Percentiles rank a stretch among this genome's conserved stretches.
These are phyloP conservation scores for Tuber brumale DNA, from an alignment of 495 filamentous ascomycete genomes.

Conservation along the genomic window DNA sequence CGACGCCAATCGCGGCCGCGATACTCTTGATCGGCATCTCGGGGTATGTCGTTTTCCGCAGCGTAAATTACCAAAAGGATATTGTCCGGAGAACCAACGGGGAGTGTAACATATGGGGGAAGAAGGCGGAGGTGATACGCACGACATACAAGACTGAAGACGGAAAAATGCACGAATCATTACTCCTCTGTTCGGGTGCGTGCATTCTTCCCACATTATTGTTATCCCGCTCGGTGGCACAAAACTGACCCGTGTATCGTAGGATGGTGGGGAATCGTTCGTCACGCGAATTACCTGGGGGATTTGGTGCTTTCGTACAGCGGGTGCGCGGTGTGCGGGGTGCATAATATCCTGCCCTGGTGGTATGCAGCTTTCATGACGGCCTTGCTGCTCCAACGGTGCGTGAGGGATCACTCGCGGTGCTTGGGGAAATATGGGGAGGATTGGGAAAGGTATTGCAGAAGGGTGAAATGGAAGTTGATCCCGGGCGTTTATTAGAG, in stretches of 20 bases:
- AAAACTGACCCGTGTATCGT: conserved; percentile 8
- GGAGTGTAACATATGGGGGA: conserved; percentile 47
- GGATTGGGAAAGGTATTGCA: conserved; percentile 47
- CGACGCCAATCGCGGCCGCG: conserved; percentile 30
- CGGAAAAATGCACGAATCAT: conserved; percentile 44
- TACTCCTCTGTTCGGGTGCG: conserved; percentile 46
- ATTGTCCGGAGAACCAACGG: conserved; percentile 45
- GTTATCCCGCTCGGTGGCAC: conserved; percentile 1
- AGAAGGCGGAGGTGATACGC: conserved; percentile 44
- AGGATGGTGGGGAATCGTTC: conserved; percentile 49
- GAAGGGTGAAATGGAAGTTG: conserved; percentile 46
- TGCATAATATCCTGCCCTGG: conserved; percentile 46
- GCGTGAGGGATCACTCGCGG: conserved; percentile 44
- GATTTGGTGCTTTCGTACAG: conserved; percentile 47
- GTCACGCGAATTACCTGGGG: conserved; percentile 50
- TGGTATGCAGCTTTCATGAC: conserved; percentile 49
- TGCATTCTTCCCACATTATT: conserved; percentile 6
- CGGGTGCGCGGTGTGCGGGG: conserved; percentile 47
- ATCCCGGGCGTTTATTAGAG: conserved; percentile 46
- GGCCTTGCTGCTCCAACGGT: conserved; percentile 42
- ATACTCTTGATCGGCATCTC: conserved; percentile 43
- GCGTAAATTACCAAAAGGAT: conserved; percentile 50
- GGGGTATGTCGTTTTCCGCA: conserved; percentile 48
- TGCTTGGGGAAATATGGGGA: conserved; percentile 48
- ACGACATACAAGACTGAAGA: conserved; percentile 45